These are phyloP conservation scores for Dendrobium catenatum DNA, from an alignment of 106 monocot genomes.

Conservation along the genomic window DNA sequence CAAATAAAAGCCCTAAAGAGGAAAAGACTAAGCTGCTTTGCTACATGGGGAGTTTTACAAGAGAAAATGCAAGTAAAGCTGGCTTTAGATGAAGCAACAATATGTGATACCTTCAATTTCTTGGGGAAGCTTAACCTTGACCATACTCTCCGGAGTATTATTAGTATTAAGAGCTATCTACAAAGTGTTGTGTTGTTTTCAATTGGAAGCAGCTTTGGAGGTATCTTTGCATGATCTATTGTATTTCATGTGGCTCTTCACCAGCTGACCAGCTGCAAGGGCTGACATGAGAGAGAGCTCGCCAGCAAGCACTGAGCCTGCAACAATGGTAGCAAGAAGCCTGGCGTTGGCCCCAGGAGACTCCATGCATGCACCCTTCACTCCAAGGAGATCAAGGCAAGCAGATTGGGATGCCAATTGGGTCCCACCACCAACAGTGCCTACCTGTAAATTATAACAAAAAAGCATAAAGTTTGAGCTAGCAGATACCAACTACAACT, in stretches of 20 bases:
- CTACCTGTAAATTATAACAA: slow-evolving; percentile 37
- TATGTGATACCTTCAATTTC: background rate
- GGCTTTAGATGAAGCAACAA: background rate
- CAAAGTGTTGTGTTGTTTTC: background rate
- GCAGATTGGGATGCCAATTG: slow-evolving; percentile 86
- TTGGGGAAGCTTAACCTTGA: background rate
- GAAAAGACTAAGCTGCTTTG: background rate
- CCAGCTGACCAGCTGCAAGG: slow-evolving; percentile 81
- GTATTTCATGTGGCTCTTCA: slow-evolving; percentile 90
- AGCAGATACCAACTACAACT: too few species aligned
- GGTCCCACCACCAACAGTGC: slow-evolving; percentile 93
- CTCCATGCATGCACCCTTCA: slow-evolving; percentile 72
- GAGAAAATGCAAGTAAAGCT: background rate
- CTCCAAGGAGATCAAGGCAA: slow-evolving; percentile 81
- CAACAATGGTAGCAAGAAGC: slow-evolving; percentile 73
- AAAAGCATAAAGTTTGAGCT: too few species aligned
- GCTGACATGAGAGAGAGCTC: slow-evolving; percentile 88
- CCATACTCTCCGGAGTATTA: background rate
- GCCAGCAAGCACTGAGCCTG: slow-evolving; percentile 82
- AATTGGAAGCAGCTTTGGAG: slow-evolving; percentile 9
- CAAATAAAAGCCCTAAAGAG: background rate
- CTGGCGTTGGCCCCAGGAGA: slow-evolving; percentile 74
- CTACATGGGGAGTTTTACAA: background rate
- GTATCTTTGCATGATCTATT: slow-evolving; percentile 69
- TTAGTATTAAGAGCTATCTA: background rate